Evolutionary conservation across 805 yeast species (phyloP).

Genomic region (Saccharomycopsis sp.): DNA sequence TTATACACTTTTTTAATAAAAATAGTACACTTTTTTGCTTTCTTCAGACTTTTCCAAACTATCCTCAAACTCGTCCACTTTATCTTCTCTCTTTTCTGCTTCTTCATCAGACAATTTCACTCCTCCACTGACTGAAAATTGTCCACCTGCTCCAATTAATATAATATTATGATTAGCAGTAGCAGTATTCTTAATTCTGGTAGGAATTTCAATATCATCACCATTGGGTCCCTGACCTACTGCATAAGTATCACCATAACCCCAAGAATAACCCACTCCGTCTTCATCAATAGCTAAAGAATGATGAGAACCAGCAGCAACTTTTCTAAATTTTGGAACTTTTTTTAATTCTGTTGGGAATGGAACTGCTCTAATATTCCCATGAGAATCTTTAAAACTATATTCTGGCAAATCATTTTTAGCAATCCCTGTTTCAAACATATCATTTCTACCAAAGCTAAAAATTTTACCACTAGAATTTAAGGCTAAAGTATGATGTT

Average conservation of each 20-base stretch:
- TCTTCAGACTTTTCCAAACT: no score
- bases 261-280: slow-evolving; percentile 92
- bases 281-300: slow-evolving; percentile 75
- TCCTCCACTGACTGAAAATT: slow-evolving; percentile 87
- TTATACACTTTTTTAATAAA: no score
- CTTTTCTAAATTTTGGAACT: slow-evolving; percentile 44
- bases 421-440: slow-evolving; percentile 84
- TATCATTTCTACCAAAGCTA: slow-evolving; percentile 86
- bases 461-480: slow-evolving; percentile 63
- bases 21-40: not conserved
- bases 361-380: slow-evolving; percentile 76
- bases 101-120: slow-evolving; percentile 31
- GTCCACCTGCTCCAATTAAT: slow-evolving; percentile 90
- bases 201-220: slow-evolving; percentile 82
- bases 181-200: slow-evolving; percentile 89
- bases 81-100: slow-evolving; percentile 35
- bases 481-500: slow-evolving; percentile 82
- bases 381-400: slow-evolving; percentile 69
- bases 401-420: slow-evolving; percentile 53
- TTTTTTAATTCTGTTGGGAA: slow-evolving; percentile 60
- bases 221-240: slow-evolving; percentile 85
- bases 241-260: slow-evolving; percentile 95
- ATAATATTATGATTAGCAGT: slow-evolving; percentile 67
- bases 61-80: slow-evolving; percentile 27
- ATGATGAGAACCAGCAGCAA: slow-evolving; percentile 89